These are phyloP conservation scores for Parasitella parasitica DNA, from an alignment of 371 early-diverging fungal genomes.

Conservation along the genomic window DNA sequence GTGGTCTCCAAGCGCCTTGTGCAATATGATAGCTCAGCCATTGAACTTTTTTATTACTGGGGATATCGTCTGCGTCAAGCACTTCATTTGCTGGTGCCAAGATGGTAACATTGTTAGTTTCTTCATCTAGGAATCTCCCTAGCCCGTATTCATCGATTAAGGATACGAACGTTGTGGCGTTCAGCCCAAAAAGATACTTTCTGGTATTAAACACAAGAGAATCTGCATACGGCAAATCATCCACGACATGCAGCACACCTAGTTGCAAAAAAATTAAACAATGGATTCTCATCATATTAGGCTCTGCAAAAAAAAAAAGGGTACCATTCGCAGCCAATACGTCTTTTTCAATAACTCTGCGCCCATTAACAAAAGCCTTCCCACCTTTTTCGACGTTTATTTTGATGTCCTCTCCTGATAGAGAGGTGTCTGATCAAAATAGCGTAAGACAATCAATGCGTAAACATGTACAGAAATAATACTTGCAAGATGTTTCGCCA, in stretches of 20 bases:
- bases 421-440: conserved; percentile 16
- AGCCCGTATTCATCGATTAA: conserved; percentile 39
- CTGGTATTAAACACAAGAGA: conserved; percentile 38
- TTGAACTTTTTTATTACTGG: conserved; percentile 22
- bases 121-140: conserved; percentile 37
- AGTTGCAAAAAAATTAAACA: background rate
- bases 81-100: conserved; percentile 52
- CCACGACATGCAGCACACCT: conserved; percentile 48
- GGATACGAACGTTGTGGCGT: conserved; percentile 52
- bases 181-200: conserved; percentile 49
- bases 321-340: conserved; percentile 44
- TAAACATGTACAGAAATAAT: too few species aligned
- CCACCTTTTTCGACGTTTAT: conserved; percentile 18
- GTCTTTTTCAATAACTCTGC: conserved; percentile 23
- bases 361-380: conserved; percentile 28
- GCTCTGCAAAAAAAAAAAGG: background rate
- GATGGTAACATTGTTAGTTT: conserved; percentile 36
- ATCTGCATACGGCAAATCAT: conserved; percentile 33
- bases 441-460: too few species aligned
- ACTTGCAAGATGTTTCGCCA: conserved; percentile 25
- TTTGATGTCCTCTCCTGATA: conserved; percentile 28
- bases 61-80: conserved; percentile 25
- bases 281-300: background rate
- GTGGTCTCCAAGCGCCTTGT: conserved; percentile 26
- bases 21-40: conserved; percentile 53